Percentiles rank a stretch among this genome's conserved stretches.
Evolutionary conservation across 176 grass and related monocot genomes (phyloP).

Genomic region (Oryza officinalis): DNA sequence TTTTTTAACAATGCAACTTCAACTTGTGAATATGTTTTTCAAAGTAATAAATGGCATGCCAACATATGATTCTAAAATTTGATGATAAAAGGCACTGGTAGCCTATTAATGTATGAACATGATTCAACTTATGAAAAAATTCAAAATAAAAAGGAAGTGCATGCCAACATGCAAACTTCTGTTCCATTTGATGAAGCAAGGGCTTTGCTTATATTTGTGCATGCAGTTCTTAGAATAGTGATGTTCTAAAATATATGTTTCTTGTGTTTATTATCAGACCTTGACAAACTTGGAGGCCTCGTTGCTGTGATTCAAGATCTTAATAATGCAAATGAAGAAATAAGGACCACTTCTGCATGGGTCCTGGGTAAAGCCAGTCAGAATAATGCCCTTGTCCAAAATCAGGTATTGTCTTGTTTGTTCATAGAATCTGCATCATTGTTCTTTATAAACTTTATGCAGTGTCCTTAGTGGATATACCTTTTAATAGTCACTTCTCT

Average conservation of each 20-base stretch:
- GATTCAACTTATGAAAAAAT: neutral
- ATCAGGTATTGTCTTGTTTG: slow-evolving; percentile 57
- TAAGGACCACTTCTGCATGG: slow-evolving; percentile 71
- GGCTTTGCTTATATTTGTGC: neutral
- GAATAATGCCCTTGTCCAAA: slow-evolving; percentile 84
- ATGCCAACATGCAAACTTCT: neutral
- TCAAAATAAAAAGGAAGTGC: neutral
- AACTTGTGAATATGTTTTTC: neutral
- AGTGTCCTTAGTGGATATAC: neutral
- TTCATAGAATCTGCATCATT: neutral
- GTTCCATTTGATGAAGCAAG: neutral
- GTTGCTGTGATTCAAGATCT: slow-evolving; percentile 73
- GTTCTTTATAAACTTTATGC: neutral
- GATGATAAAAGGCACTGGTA: neutral
- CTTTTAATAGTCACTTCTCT: neutral
- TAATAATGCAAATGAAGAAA: slow-evolving; percentile 61
- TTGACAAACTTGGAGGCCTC: slow-evolving; percentile 85
- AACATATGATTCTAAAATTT: no score
- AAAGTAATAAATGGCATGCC: neutral
- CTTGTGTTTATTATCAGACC: slow-evolving; percentile 52
- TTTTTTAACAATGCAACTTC: neutral
- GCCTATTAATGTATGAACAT: slow-evolving; percentile 1
- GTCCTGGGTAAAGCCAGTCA: slow-evolving; percentile 85
- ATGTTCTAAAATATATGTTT: slow-evolving; percentile 29
- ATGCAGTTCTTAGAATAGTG: neutral